phyloP scores from a whole-genome alignment of 1,139 yeast species.

The Pneumocystis oryctolagi region DNA sequence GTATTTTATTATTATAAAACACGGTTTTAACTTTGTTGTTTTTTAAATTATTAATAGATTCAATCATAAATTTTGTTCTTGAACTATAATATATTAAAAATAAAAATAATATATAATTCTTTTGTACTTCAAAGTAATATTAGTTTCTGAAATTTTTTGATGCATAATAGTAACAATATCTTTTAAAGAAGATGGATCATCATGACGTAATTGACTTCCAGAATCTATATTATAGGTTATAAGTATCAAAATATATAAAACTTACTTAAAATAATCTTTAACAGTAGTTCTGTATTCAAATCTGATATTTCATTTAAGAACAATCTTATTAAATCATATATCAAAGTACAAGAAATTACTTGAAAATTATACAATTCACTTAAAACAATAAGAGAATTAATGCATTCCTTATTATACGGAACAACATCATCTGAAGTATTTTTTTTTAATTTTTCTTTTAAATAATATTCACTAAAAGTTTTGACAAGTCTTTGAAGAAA shows the following conservation, averaged over 20 bases:
- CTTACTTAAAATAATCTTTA: constrained; percentile 45
- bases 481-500: constrained; percentile 70
- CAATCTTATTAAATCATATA: constrained; percentile 57
- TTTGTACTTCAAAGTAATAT: constrained; percentile 24
- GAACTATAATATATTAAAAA: constrained; percentile 21
- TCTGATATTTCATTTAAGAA: constrained; percentile 50
- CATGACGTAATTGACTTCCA: constrained; percentile 75
- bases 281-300: constrained; percentile 57
- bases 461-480: constrained; percentile 30
- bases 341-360: constrained; percentile 52
- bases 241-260: not conserved
- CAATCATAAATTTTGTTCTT: constrained; percentile 70
- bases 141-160: constrained; percentile 29
- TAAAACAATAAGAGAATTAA: constrained; percentile 57
- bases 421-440: constrained; percentile 16
- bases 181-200: constrained; percentile 75
- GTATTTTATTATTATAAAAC: constrained; percentile 19
- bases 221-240: constrained; percentile 25
- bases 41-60: constrained; percentile 69
- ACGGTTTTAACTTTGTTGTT: constrained; percentile 53
- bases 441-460: constrained; percentile 10
- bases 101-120: constrained; percentile 19
- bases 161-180: constrained; percentile 55
- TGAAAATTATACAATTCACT: constrained; percentile 69
- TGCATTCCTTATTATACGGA: constrained; percentile 38